Conservation (phyloP, 345 rosid species). For the Physaria fendleri region DNA sequence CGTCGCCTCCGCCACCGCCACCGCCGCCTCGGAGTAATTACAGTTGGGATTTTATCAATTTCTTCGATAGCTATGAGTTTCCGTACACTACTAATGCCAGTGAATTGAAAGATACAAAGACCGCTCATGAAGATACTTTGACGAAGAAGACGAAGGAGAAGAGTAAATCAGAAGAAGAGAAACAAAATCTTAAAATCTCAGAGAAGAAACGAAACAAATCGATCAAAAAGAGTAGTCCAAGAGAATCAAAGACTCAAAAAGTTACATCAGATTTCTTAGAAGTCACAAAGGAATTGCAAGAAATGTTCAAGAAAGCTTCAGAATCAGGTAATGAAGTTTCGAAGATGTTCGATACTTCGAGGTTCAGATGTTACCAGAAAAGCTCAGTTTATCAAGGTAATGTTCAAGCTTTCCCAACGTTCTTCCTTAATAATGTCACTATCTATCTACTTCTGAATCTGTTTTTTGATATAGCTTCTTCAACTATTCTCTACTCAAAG, state of each 20-base stretch:
- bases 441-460: not conserved
- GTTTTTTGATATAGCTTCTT: slow-evolving; percentile 22
- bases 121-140: slow-evolving; percentile 1
- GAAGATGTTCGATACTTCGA: slow-evolving; percentile 26
- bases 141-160: too few species aligned
- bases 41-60: too few species aligned
- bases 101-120: too few species aligned
- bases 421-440: not conserved
- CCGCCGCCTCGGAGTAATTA: too few species aligned
- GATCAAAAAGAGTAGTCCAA: not conserved
- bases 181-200: too few species aligned
- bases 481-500: slow-evolving; percentile 33
- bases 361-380: slow-evolving; percentile 25
- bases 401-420: not conserved
- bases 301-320: slow-evolving; percentile 27
- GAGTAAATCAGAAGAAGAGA: too few species aligned
- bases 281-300: slow-evolving; percentile 8
- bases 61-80: too few species aligned
- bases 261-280: not conserved
- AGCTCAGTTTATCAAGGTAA: slow-evolving; percentile 20
- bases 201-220: too few species aligned
- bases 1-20: too few species aligned
- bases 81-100: too few species aligned
- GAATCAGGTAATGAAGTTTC: slow-evolving; percentile 28
- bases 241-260: not conserved